Percentiles rank a stretch among this genome's conserved stretches.
phyloP scores from a whole-genome alignment of 2,329 filamentous ascomycete genomes.

The Trichoderma arundinaceum region DNA sequence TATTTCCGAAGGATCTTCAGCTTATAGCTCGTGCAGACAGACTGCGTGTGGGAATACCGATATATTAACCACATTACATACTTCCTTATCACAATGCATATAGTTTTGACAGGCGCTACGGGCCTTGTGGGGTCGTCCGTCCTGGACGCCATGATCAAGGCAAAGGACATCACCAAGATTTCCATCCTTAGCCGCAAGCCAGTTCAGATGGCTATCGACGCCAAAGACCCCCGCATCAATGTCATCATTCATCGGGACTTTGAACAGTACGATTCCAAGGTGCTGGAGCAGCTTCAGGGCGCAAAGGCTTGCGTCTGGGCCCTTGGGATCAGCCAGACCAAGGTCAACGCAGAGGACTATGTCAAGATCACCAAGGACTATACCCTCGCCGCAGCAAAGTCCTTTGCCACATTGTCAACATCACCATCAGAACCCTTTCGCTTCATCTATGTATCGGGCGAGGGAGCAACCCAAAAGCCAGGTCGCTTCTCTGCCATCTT shows the following conservation, averaged over 20 bases:
- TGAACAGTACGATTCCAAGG: constrained; percentile 58
- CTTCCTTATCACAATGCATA: constrained; percentile 54
- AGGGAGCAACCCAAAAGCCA: constrained; percentile 63
- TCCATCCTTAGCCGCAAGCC: constrained; percentile 71
- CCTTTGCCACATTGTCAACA: constrained; percentile 55
- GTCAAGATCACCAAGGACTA: constrained; percentile 71
- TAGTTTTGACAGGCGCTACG: constrained; percentile 72
- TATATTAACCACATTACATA: too few species aligned
- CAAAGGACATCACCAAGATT: constrained; percentile 63
- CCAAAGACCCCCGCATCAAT: constrained; percentile 63
- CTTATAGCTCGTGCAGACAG: too few species aligned
- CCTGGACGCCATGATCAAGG: constrained; percentile 65
- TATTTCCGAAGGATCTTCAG: too few species aligned
- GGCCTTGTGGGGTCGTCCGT: constrained; percentile 67
- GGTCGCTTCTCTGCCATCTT: constrained; percentile 62
- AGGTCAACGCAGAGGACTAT: constrained; percentile 69
- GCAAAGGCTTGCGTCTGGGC: constrained; percentile 77
- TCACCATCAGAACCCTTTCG: constrained; percentile 59
- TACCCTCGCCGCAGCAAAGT: constrained; percentile 65
- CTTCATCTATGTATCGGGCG: constrained; percentile 74
- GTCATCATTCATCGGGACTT: constrained; percentile 75
- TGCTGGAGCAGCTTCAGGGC: constrained; percentile 65
- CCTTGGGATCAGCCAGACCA: constrained; percentile 66
- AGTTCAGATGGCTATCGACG: constrained; percentile 64
- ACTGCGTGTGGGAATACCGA: too few species aligned